A percentile compares a stretch with the other conserved stretches of the same genome.
Evolutionary conservation across 495 filamentous ascomycete species (phyloP).

Genomic region (Aspergillus ostianus): DNA sequence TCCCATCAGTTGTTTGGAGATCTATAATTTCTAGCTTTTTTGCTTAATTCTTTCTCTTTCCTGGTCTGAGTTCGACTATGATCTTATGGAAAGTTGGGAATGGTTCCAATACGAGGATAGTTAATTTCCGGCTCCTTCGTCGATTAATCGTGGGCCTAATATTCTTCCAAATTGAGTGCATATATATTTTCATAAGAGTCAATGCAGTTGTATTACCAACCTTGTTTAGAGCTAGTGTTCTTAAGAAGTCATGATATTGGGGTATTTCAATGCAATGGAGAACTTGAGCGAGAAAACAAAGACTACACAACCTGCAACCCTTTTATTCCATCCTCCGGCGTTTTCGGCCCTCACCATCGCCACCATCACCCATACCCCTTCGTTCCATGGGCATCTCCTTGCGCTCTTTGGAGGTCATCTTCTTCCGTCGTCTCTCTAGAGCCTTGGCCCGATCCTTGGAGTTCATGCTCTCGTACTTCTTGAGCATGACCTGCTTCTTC

Average conservation of each 20-base stretch:
- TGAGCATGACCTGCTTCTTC: conserved; percentile 76
- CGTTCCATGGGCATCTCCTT: conserved; percentile 71
- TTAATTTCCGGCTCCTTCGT: not conserved
- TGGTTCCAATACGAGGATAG: not conserved
- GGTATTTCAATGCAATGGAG: not conserved
- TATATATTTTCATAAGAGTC: not conserved
- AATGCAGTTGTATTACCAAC: not conserved
- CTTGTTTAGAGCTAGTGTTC: not conserved
- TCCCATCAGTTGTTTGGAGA: not conserved
- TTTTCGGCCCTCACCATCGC: conserved; percentile 26
- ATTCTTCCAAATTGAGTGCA: not conserved
- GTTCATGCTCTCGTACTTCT: conserved; percentile 78
- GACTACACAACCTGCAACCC: not conserved
- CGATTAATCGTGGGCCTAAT: not conserved
- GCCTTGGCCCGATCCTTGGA: conserved; percentile 74
- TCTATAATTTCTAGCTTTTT: not conserved
- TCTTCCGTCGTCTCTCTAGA: conserved; percentile 82
- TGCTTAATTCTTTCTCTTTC: not conserved
- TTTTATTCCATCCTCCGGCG: conserved; percentile 34
- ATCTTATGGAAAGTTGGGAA: not conserved
- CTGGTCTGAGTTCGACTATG: not conserved
- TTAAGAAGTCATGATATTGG: not conserved
- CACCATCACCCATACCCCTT: conserved; percentile 40
- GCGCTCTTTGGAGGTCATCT: conserved; percentile 75
- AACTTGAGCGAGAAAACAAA: not conserved